Conservation (phyloP, 495 filamentous ascomycete genomes). For the Lepraria neglecta region DNA sequence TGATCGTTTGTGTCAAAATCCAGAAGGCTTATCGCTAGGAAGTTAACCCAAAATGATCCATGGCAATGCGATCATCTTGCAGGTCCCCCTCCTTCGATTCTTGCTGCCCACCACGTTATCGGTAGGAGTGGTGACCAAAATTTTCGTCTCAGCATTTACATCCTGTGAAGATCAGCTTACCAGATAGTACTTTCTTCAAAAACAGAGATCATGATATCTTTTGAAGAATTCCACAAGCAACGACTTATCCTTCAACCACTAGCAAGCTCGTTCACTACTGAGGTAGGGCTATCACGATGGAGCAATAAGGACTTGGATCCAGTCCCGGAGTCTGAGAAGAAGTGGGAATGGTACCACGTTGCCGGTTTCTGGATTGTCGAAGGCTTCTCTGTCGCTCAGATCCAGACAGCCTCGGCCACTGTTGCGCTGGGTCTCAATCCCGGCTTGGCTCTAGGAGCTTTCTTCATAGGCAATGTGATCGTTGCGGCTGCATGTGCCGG, state of each 20-base stretch:
- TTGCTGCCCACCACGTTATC: too few relatives aligned
- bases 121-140: too few relatives aligned
- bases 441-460: slow-evolving; percentile 10
- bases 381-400: slow-evolving; percentile 23
- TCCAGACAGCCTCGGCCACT: slow-evolving; percentile 19
- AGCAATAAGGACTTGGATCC: slow-evolving; percentile 28
- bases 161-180: too few relatives aligned
- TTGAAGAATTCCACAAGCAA: too few relatives aligned
- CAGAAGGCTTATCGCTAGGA: neutral
- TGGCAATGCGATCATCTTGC: too few relatives aligned
- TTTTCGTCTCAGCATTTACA: too few relatives aligned
- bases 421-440: slow-evolving; percentile 20
- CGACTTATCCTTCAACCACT: neutral
- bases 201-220: too few relatives aligned
- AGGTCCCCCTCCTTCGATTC: too few relatives aligned
- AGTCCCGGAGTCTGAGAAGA: slow-evolving; percentile 22
- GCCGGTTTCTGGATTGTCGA: slow-evolving; percentile 33
- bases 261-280: neutral
- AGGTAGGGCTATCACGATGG: slow-evolving; percentile 13
- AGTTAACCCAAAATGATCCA: neutral
- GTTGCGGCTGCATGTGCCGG: slow-evolving; percentile 23
- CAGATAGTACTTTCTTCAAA: too few relatives aligned
- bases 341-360: slow-evolving; percentile 31
- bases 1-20: neutral
- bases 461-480: slow-evolving; percentile 15